These are phyloP conservation scores for Bruguiera hainesii DNA, from an alignment of 441 rosid genomes.

Conservation along the genomic window DNA sequence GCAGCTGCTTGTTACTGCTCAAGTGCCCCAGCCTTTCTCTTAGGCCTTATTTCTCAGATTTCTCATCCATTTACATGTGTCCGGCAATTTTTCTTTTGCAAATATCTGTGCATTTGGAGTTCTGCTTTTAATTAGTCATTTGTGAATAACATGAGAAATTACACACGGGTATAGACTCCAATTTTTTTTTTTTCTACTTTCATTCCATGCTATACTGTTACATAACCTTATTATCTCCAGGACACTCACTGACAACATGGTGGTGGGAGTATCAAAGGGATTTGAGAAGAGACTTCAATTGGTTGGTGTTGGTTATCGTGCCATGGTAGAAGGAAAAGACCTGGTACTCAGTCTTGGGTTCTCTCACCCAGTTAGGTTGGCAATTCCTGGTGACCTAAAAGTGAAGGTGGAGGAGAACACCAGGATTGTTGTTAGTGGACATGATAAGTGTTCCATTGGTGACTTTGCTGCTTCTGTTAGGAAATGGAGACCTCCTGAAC, in stretches of 20 bases:
- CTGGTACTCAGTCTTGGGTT: slow-evolving; percentile 80
- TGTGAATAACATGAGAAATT: too few relatives aligned
- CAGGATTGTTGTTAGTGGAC: slow-evolving; percentile 62
- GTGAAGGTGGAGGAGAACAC: slow-evolving; percentile 90
- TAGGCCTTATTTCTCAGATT: background rate
- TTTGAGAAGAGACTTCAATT: slow-evolving; percentile 84
- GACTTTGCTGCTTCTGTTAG: slow-evolving; percentile 85
- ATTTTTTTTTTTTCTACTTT: background rate
- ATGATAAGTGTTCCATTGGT: slow-evolving; percentile 63
- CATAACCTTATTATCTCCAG: slow-evolving; percentile 26
- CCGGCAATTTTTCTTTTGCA: too few relatives aligned
- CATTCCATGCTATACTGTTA: background rate
- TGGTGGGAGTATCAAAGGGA: slow-evolving; percentile 90
- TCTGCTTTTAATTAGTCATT: too few relatives aligned
- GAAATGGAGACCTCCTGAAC: slow-evolving; percentile 97
- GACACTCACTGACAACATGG: slow-evolving; percentile 93
- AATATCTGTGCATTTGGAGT: too few relatives aligned
- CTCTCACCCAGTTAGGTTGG: slow-evolving; percentile 88
- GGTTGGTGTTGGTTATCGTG: slow-evolving; percentile 92
- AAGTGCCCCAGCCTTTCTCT: background rate
- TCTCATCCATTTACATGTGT: background rate
- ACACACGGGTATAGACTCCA: too few relatives aligned
- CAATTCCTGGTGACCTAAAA: slow-evolving; percentile 57
- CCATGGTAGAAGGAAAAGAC: slow-evolving; percentile 67
- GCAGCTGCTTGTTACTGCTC: background rate